Evolutionary conservation across 179 eudicot genomes (phyloP), one percentile per base, ranked within the genome.

Genomic region (Sideroxylon spinosum): DNA sequence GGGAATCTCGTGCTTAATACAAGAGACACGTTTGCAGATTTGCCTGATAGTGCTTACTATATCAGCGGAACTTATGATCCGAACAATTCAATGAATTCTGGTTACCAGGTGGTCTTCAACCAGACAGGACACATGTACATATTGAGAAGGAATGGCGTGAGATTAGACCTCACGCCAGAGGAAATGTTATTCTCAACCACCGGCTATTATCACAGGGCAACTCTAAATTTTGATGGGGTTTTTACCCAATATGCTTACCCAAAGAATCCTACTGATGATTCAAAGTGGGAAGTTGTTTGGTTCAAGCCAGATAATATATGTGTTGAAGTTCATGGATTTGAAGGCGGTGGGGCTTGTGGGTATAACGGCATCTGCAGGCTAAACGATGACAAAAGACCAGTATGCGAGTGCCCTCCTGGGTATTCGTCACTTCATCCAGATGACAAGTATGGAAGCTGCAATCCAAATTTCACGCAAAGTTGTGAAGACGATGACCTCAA

Each of bases 281-380:
- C 78, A 19, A 48, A 71, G 12, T 82, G 85, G 87, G 17, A 16
- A 9, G 29, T 17, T 2, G 13, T 61, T 1, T 13, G 63, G 71
- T 20, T 20, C 5, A 32, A 46, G 28, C 87, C 87, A 22, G 73
- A 68, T 11, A 68, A 84, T 23, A 82, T 86, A 16, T 84, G 89
- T 29, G 0, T 17, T 3, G 0, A 0, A 10, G 72, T 74, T 12
- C n/a, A 2, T 20, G 80, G 79, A 63, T 11, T 7, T 7, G 2
- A 20, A 71, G 87, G 83, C 1, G 78, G 84, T 3, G 87, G 87
- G n/a, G 81, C 81, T 80, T 86, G 89, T 56, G 87, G 89, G 57
- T 84, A 23, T 32, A 86, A 86, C 63, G 82, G 74, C 71, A 20
- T 82, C 48, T 87, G 89, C 68, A 73, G 60, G 1, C 57, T 85